Percentiles rank a stretch among this genome's conserved stretches.
These are phyloP conservation scores for Prunus padus DNA, from an alignment of 306 rosid species.

Conservation along the genomic window DNA sequence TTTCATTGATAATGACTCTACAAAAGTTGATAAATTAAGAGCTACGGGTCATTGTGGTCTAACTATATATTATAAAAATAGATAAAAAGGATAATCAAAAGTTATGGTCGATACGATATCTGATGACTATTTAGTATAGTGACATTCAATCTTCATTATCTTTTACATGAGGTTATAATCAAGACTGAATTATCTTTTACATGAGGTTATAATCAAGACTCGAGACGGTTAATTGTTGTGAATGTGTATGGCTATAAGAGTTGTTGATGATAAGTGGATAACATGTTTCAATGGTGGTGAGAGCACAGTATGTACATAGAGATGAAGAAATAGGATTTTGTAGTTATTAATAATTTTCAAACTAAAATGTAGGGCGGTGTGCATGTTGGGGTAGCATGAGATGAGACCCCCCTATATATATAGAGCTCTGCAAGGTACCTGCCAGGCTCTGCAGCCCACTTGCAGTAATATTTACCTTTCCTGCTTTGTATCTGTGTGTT, in stretches of 20 bases:
- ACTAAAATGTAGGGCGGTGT: not conserved
- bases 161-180: too few species aligned
- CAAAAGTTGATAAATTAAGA: not conserved
- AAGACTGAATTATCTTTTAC: too few species aligned
- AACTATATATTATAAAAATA: too few species aligned
- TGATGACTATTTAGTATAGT: too few species aligned
- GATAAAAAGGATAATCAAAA: too few species aligned
- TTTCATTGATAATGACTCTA: not conserved
- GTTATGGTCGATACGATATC: too few species aligned
- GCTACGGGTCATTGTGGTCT: not conserved
- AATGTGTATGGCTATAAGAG: not conserved
- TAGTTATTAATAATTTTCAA: too few species aligned
- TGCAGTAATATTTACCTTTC: not conserved
- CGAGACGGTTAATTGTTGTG: too few species aligned
- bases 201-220: too few species aligned
- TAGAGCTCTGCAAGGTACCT: slow-evolving; percentile 2
- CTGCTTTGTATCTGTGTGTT: not conserved
- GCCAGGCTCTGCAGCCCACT: slow-evolving; percentile 12
- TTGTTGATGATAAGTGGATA: not conserved
- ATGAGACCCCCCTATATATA: not conserved
- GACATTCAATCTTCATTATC: too few species aligned
- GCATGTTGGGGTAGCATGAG: not conserved
- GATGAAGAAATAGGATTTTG: not conserved
- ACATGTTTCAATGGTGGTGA: slow-evolving; percentile 15
- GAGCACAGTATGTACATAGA: not conserved